These are phyloP conservation scores for Gypsophila paniculata DNA, from an alignment of 179 eudicot genomes.

Conservation along the genomic window DNA sequence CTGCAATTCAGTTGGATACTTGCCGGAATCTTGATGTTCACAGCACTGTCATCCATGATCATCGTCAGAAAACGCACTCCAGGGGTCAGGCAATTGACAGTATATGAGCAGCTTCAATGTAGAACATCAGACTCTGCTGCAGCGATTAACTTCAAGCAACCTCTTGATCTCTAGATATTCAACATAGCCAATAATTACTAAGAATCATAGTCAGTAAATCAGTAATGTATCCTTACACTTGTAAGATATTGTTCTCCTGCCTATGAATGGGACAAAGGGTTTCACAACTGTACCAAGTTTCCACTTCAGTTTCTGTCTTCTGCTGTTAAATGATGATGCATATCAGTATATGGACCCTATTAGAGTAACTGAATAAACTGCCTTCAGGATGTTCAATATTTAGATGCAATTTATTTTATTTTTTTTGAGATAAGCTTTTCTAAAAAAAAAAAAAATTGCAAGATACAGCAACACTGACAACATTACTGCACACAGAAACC, in stretches of 20 bases:
- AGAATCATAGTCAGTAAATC: background rate
- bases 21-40: slow-evolving; percentile 52
- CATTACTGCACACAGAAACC: background rate
- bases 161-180: slow-evolving; percentile 23
- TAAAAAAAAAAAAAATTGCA: too few species aligned
- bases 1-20: slow-evolving; percentile 90
- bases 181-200: background rate
- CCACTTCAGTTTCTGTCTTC: background rate
- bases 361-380: background rate
- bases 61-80: slow-evolving; percentile 29
- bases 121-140: slow-evolving; percentile 24
- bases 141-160: slow-evolving; percentile 28
- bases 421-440: background rate
- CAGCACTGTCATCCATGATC: slow-evolving; percentile 35
- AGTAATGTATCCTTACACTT: slow-evolving; percentile 5
- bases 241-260: background rate
- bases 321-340: background rate
- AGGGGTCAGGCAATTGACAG: slow-evolving; percentile 23
- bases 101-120: slow-evolving; percentile 36
- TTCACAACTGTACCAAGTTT: background rate
- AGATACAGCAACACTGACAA: too few species aligned
- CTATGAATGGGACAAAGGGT: background rate
- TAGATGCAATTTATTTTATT: background rate
- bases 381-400: background rate
- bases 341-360: background rate